Evolutionary conservation across 2,329 filamentous ascomycete species (phyloP), one percentile per base, ranked within the genome.

Genomic region (Emericellopsis cladophorae): DNA sequence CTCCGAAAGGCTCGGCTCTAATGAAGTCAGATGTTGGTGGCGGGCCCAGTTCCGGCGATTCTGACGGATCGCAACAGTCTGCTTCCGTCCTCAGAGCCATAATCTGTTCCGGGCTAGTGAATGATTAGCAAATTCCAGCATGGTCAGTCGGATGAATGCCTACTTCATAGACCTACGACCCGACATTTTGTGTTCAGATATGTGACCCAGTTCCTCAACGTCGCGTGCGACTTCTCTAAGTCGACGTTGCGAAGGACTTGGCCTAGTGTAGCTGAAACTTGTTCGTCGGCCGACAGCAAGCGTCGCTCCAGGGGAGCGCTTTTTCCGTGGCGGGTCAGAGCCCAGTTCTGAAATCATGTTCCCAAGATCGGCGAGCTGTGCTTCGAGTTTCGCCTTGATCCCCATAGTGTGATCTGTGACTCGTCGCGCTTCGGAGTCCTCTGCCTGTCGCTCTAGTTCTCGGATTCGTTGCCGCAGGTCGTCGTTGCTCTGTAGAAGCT

Each of bases 401-500:
- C 71, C 70, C 45, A 78, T 62, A 9, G 84, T 76, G 55, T 81
- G 76, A 45, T 83, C 76, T 43, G 77, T 73, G 24, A 79, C 73
- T 40, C 74, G 65, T 36, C 72, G 70, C 36, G 72, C 63, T 37
- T 70, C 68, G 41, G 74, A 76, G 47, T 78, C 70, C 43, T 83
- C 74, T 29, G 84, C 61, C 42, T 84, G 74, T 42, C 74, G 76
- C 52, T 87, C 76, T 2, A 89, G 66, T 39, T 76, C 75, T 40
- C 89, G 59, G 36, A 88, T 76, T 45, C 84, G 76, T 45, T 82
- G 72, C 40, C 80, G 75, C 12, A 92, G 70, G 41, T 79, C 71
- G 42, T 90, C 70, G 54, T 92, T 92, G 50, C 92, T 84, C n/a
- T 81, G 78, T 21, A 89, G 67, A 47, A 89, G 72, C 38, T 79